Percentiles rank a stretch among this genome's conserved stretches.
These are phyloP conservation scores for Moniliella sp. DNA, from an alignment of 1,284 basidiomycete species.

Conservation along the genomic window DNA sequence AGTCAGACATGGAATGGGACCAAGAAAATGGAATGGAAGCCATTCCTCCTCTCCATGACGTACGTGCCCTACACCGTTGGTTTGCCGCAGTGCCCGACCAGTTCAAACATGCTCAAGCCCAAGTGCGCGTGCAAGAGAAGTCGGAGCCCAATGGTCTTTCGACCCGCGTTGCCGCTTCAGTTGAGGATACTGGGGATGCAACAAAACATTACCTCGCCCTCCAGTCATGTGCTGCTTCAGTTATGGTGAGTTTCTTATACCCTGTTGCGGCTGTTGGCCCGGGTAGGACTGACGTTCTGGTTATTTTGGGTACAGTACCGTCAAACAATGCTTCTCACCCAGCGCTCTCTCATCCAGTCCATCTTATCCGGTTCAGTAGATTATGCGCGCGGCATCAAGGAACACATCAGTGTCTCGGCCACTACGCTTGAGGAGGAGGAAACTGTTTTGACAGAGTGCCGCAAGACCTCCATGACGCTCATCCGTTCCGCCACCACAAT, in stretches of 20 bases:
- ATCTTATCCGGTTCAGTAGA: not conserved
- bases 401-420: not conserved
- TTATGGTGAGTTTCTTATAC: no score
- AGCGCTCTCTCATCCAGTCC: not conserved
- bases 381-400: not conserved
- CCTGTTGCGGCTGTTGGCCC: slow-evolving; percentile 1
- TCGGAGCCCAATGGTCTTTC: no score
- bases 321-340: not conserved
- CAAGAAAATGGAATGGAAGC: no score
- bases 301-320: not conserved
- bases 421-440: slow-evolving; percentile 1
- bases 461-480: slow-evolving; percentile 3
- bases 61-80: no score
- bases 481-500: slow-evolving; percentile 1
- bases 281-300: slow-evolving; percentile 1
- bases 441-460: slow-evolving; percentile 1
- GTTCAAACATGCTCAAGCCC: not conserved
- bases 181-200: no score
- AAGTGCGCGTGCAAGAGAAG: not conserved
- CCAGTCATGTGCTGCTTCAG: no score
- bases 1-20: no score
- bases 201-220: no score
- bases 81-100: no score
- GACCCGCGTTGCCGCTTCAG: no score
- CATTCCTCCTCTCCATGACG: no score